Conservation (phyloP, 768 basidiomycete genomes). For the Leccinum subtestaceum region DNA sequence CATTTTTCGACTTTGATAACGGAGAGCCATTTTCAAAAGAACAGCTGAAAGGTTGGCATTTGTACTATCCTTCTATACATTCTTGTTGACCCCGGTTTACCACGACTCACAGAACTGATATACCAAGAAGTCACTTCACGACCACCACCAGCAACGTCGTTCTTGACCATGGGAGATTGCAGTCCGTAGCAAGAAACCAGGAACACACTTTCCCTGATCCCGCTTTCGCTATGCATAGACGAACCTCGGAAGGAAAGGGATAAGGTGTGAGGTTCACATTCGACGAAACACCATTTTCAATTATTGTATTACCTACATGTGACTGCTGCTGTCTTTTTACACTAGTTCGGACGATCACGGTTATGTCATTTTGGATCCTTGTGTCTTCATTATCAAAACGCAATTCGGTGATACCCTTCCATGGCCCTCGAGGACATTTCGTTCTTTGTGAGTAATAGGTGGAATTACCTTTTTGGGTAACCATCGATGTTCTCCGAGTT, state of each 20-base stretch:
- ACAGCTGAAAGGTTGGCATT: conserved; percentile 57
- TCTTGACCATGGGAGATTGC: conserved; percentile 16
- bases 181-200: conserved; percentile 5
- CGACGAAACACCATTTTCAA: not conserved
- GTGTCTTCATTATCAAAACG: not conserved
- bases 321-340: not conserved
- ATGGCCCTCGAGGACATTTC: not conserved
- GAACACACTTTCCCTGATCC: not conserved
- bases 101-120: conserved; percentile 36
- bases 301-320: not conserved
- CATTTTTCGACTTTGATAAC: conserved; percentile 83
- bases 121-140: conserved; percentile 46
- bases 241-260: no score
- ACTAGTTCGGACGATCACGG: not conserved
- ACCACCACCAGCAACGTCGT: conserved; percentile 13
- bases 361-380: not conserved
- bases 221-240: not conserved
- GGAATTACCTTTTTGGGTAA: not conserved
- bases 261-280: no score
- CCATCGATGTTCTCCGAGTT: not conserved
- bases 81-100: not conserved
- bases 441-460: not conserved
- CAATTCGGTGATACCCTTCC: conserved; percentile 7
- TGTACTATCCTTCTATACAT: not conserved
- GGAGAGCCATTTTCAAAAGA: conserved; percentile 63